Percentiles rank a stretch among this genome's conserved stretches.
Evolutionary conservation across 208 protist genomes (phyloP).

Genomic region (Tritrichomonas foetus): DNA sequence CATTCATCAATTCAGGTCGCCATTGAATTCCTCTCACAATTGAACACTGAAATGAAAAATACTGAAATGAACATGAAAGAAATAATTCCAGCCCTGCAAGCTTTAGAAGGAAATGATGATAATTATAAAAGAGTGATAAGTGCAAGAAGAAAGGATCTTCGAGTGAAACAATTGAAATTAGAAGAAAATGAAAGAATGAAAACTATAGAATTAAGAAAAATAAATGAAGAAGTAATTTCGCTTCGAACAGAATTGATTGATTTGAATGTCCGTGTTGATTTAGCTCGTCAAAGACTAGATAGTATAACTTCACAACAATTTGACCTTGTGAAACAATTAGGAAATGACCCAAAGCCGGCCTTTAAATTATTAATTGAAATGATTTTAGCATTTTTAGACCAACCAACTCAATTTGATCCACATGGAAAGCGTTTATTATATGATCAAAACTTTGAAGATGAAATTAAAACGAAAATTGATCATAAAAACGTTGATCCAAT

Average conservation of each 20-base stretch:
- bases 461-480: not conserved
- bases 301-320: not conserved
- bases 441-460: not conserved
- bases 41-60: not conserved
- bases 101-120: not conserved
- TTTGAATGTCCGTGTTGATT: too few species aligned
- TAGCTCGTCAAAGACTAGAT: not conserved
- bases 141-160: not conserved
- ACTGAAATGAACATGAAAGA: not conserved
- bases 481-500: not conserved
- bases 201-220: not conserved
- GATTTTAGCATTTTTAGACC: not conserved
- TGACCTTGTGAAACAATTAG: not conserved
- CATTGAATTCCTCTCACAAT: not conserved
- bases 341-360: not conserved
- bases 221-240: not conserved
- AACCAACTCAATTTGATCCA: not conserved
- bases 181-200: slow-evolving; percentile 8
- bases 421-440: not conserved
- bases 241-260: not conserved
- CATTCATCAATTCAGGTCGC: not conserved
- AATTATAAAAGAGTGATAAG: not conserved
- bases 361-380: not conserved
- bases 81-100: not conserved
- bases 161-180: not conserved